Evolutionary conservation across 1,284 basidiomycete species (phyloP), one percentile per base, ranked within the genome.

Genomic region (Rhodotorula sp.): DNA sequence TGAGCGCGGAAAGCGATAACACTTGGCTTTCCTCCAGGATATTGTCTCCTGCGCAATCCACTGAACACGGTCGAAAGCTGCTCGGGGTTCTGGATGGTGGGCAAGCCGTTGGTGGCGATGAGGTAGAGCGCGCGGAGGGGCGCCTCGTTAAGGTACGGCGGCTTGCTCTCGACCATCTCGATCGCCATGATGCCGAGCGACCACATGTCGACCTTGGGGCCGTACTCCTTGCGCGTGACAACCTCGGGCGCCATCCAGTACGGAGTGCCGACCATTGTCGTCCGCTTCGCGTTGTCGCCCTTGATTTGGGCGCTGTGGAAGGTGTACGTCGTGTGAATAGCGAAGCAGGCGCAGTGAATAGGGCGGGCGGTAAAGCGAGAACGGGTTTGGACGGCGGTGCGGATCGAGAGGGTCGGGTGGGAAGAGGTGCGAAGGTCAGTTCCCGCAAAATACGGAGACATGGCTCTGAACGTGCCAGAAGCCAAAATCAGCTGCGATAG

Each of bases 171-270:
- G 78, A 99, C 94, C 96, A 99, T 99, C 85, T 92, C 94, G 76
- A 99, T 99, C 36, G 94, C 94, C 93, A 99, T 96, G 84, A 99
- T 99, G 34, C 96, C 97, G 79, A 99, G 83, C 82, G 89, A 91
- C 97, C 97, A 99, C 71, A 99, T 94, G 81, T 99, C 97, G 41
- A 99, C 97, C 82, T 98, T 98, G 8, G 96, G 92, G 0, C 96
- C 97, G 80, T 99, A 99, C 84, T 97, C 97, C 82, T 98, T 98
- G 69, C 95, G 88, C 32, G 93, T 97, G 70, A 99, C 96, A 44
- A 99, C 95, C 81, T 99, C 96, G 1, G 96, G 96, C 1, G 97
- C 96, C 96, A 99, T 99, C 96, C 96, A 99, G 81, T 98, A 99
- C 2, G 97, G 97, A 12, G 97, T 98, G 6, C 97, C 97, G 59